Percentiles rank a stretch among this genome's conserved stretches.
phyloP scores from a whole-genome alignment of 495 filamentous ascomycete species.

The Penicillium odoratum region DNA sequence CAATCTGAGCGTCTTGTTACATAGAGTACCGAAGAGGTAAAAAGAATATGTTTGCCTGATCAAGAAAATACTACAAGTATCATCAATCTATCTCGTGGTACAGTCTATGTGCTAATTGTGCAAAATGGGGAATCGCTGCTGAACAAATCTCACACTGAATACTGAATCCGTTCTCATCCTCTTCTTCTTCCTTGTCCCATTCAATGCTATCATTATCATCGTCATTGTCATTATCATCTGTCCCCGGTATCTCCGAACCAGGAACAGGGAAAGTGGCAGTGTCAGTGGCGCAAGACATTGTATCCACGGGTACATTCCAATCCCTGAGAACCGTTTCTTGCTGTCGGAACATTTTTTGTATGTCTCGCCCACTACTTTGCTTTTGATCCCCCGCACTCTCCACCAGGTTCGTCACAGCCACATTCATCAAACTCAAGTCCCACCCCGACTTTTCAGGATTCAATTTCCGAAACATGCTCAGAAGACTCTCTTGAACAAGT shows the following conservation, averaged over 20 bases:
- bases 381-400: constrained; percentile 55
- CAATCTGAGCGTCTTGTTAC: no score
- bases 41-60: no score
- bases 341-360: constrained; percentile 65
- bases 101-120: constrained; percentile 67
- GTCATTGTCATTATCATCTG: constrained; percentile 17
- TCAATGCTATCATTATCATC: constrained; percentile 8
- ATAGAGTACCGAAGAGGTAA: no score
- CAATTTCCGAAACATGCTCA: constrained; percentile 71
- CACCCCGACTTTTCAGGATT: constrained; percentile 69
- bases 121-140: constrained; percentile 67
- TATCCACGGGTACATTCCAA: constrained; percentile 42
- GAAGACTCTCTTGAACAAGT: constrained; percentile 64
- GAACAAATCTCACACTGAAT: constrained; percentile 60
- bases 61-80: no score
- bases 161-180: constrained; percentile 37
- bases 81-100: constrained; percentile 53
- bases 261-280: background rate
- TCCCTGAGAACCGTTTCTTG: constrained; percentile 65
- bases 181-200: constrained; percentile 41
- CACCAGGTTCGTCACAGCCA: constrained; percentile 84
- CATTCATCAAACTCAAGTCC: constrained; percentile 79
- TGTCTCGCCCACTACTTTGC: constrained; percentile 56
- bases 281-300: background rate
- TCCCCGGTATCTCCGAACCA: constrained; percentile 8